Percentiles rank a stretch among this genome's conserved stretches.
Evolutionary conservation across 345 rosid genomes (phyloP).

Genomic region (Raphanus sativus): DNA sequence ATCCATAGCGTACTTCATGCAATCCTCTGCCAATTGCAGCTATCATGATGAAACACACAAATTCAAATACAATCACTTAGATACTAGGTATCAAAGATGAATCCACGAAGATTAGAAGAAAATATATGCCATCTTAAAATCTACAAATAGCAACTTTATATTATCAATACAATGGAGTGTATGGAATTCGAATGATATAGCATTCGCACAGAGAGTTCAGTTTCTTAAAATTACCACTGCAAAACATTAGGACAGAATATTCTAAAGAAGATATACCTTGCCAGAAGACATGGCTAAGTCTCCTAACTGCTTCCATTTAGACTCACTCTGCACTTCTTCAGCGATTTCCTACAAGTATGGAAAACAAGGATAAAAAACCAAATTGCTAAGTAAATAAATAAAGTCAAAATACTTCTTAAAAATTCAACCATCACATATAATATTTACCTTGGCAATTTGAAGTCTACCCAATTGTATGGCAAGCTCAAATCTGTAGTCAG

Average conservation of each 20-base stretch:
- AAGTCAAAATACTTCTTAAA: background rate
- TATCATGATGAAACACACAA: slow-evolving; percentile 45
- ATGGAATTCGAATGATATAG: background rate
- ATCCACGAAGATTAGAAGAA: background rate
- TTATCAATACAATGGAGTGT: background rate
- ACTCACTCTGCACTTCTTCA: slow-evolving; percentile 73
- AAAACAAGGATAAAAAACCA: background rate
- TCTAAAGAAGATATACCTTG: slow-evolving; percentile 49
- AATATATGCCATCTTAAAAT: background rate
- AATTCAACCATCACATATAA: slow-evolving; percentile 10
- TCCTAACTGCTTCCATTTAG: slow-evolving; percentile 99
- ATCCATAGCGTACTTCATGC: slow-evolving; percentile 87
- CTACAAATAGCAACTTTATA: too few species aligned
- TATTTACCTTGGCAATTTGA: slow-evolving; percentile 78
- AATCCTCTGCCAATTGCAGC: slow-evolving; percentile 99
- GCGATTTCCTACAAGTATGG: slow-evolving; percentile 75
- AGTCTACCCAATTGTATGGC: slow-evolving; percentile 95
- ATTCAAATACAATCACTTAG: background rate
- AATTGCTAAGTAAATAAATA: background rate
- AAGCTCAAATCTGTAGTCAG: slow-evolving; percentile 92
- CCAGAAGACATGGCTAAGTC: slow-evolving; percentile 96
- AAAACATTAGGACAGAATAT: background rate
- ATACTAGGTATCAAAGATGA: background rate
- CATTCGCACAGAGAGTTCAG: background rate
- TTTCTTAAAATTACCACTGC: too few species aligned